Evolutionary conservation across 73 alveolate species (phyloP).

Genomic region (Paramecium caudatum): DNA sequence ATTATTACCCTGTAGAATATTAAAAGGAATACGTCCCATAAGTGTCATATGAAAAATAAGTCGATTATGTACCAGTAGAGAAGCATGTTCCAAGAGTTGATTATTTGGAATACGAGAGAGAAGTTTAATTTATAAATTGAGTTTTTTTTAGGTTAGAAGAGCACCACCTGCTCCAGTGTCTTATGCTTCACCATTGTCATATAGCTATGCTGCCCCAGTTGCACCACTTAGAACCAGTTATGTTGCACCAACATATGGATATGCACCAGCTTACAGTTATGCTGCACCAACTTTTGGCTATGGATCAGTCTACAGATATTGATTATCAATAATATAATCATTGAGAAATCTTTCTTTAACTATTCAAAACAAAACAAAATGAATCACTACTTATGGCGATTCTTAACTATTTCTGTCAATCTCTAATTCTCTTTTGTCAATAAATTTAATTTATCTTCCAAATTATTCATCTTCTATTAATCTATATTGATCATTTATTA

Average conservation of each 20-base stretch:
- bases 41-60: slow-evolving; percentile 69
- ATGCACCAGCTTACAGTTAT: slow-evolving; percentile 38
- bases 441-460: slow-evolving; percentile 23
- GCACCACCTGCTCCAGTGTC: slow-evolving; percentile 40
- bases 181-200: slow-evolving; percentile 44
- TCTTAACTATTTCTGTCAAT: slow-evolving; percentile 54
- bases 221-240: slow-evolving; percentile 12
- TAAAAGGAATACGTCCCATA: slow-evolving; percentile 72
- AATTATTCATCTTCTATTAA: slow-evolving; percentile 4
- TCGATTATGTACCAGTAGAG: slow-evolving; percentile 76
- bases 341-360: background rate
- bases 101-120: slow-evolving; percentile 63
- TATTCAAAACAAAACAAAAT: background rate
- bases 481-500: slow-evolving; percentile 42
- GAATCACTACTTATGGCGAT: slow-evolving; percentile 40
- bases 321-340: background rate
- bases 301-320: slow-evolving; percentile 23
- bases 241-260: slow-evolving; percentile 50
- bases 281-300: slow-evolving; percentile 43
- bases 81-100: slow-evolving; percentile 72
- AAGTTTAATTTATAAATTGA: slow-evolving; percentile 8
- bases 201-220: slow-evolving; percentile 61
- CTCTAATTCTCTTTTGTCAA: slow-evolving; percentile 38
- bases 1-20: slow-evolving; percentile 75
- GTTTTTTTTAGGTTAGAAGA: slow-evolving; percentile 54